Base-by-base conservation (phyloP, 495 filamentous ascomycete species). In the Beverwykella pulmonaria region DNA sequence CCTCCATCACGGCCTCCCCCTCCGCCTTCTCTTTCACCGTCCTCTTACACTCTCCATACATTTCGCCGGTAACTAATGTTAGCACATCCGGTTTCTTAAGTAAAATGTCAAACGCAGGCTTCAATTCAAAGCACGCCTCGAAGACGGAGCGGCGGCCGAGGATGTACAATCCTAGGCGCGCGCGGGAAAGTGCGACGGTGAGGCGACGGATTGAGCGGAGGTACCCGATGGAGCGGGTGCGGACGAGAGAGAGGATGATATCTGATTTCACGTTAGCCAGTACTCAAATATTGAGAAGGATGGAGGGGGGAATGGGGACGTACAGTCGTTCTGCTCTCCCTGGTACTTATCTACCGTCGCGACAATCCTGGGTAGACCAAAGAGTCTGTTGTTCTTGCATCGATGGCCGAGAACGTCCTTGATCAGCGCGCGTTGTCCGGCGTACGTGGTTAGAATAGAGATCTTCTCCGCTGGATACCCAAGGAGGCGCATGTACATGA, bases 321-420 rank as follows among this genome's bases (percentile, higher is more conserved):
- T 79, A 95, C 92, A 98, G 72, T 97, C 94, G 78, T 98, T 99
- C 79, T 99, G 94, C 82, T 98, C 95, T 68, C 94, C 94, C 80
- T 99, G 94, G 71, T 97, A 99, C 76, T 95, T 96, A 77, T 99
- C 94, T 59, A 99, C 95, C 19, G 95, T 98, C 0, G 90, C 91
- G 26, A 99, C 92, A 50, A 90, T 87, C 75, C 88, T 89, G 41
- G 94, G 94, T 79, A 97, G 78, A 12, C 95, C 93, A 78, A 99
- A 99, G 27, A 99, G 78, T 1, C 86, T 77, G 67, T 90, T 95
- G 71, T 86, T 90, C 10, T 84, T 84, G 72, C 94, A 98, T 30
- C 94, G 83, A 72, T 96, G 90, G n/a, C 75, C 81, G 53, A 99
- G 74, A 7, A 98, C 91, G 79, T 99, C 94, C 69, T 85, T 85